phyloP scores from a whole-genome alignment of 345 rosid species.

The Salix caprea region DNA sequence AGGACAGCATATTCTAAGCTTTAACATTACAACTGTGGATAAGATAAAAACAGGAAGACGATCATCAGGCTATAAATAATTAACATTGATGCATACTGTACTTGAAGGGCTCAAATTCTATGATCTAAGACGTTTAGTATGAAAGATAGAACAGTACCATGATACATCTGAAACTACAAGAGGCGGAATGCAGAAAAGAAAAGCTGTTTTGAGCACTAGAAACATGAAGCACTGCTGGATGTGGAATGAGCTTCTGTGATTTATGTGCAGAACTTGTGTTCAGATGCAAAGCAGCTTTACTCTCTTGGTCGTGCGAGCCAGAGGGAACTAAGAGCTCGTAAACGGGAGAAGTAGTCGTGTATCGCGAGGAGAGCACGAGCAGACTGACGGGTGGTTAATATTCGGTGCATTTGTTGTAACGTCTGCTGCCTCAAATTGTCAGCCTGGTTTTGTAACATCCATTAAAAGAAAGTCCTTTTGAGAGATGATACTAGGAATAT shows the following conservation, averaged over 20 bases:
- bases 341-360: conserved; percentile 77
- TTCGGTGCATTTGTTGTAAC: conserved; percentile 85
- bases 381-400: conserved; percentile 81
- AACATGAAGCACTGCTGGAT: neutral
- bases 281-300: conserved; percentile 29
- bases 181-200: neutral
- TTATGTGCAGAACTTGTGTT: conserved; percentile 13
- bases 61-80: neutral
- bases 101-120: neutral
- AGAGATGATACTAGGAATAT: neutral
- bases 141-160: neutral
- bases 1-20: neutral
- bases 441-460: conserved; percentile 48
- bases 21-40: neutral
- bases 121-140: conserved; percentile 1
- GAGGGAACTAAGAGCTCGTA: conserved; percentile 94
- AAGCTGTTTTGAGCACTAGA: neutral
- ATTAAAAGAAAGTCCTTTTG: neutral
- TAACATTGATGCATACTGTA: conserved; percentile 1
- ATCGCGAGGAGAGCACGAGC: conserved; percentile 97
- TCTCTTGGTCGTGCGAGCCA: conserved; percentile 98
- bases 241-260: neutral
- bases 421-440: conserved; percentile 94
- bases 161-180: conserved; percentile 9
- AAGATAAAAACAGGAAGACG: neutral